Evolutionary conservation across 2,329 filamentous ascomycete species (phyloP).

Genomic region (Alternaria sp.): DNA sequence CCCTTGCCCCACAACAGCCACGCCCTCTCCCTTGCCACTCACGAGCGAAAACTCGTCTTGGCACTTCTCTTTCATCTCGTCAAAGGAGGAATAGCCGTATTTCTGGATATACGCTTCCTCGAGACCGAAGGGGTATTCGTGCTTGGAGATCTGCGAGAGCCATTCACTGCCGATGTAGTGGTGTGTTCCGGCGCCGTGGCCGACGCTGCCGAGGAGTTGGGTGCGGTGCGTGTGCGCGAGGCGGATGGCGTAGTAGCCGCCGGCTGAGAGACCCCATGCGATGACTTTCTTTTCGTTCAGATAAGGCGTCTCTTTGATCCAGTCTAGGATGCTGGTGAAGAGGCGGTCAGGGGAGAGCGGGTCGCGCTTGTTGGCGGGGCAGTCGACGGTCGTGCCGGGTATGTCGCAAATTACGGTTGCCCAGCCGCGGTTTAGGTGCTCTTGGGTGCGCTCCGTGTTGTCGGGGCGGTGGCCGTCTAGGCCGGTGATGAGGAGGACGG

Average conservation of each 20-base stretch:
- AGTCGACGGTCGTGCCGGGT: conserved; percentile 62
- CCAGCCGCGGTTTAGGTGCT: conserved; percentile 56
- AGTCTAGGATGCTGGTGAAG: conserved; percentile 61
- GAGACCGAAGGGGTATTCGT: conserved; percentile 66
- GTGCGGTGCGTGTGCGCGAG: conserved; percentile 62
- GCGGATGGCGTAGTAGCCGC: conserved; percentile 65
- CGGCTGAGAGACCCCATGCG: conserved; percentile 64
- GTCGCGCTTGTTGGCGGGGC: conserved; percentile 57
- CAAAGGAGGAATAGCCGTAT: conserved; percentile 47
- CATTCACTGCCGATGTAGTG: conserved; percentile 67
- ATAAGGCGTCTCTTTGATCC: conserved; percentile 52
- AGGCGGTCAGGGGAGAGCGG: conserved; percentile 59
- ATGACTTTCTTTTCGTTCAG: conserved; percentile 58
- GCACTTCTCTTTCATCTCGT: conserved; percentile 56
- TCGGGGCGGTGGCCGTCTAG: conserved; percentile 65
- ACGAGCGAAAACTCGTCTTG: conserved; percentile 60
- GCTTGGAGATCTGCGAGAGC: conserved; percentile 59
- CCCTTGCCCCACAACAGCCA: conserved; percentile 43
- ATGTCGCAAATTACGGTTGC: conserved; percentile 61
- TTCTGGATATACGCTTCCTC: conserved; percentile 57
- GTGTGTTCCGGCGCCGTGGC: conserved; percentile 63
- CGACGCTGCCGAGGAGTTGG: conserved; percentile 57
- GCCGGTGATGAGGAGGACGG: conserved; percentile 62
- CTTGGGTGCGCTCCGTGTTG: conserved; percentile 52
- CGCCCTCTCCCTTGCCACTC: conserved; percentile 59